A percentile compares a stretch with the other conserved stretches of the same genome.
Evolutionary conservation across 306 rosid species (phyloP).

Genomic region (Fragaria ananassa): DNA sequence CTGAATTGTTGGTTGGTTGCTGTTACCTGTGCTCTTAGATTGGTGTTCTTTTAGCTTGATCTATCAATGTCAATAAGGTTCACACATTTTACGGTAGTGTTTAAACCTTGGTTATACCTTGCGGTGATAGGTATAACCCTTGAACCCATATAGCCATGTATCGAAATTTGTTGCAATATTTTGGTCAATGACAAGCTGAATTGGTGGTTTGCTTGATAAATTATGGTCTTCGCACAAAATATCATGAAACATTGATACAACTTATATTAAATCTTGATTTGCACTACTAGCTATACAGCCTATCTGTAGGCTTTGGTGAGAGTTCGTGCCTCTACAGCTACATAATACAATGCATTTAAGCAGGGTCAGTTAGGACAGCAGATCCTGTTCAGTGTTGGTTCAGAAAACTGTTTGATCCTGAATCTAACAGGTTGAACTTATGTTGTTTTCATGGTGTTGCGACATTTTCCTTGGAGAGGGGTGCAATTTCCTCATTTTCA

Average conservation of each 20-base stretch:
- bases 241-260: background rate
- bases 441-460: slow-evolving; percentile 49
- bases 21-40: background rate
- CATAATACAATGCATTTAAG: background rate
- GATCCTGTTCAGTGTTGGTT: background rate
- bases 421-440: background rate
- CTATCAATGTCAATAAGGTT: background rate
- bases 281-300: background rate
- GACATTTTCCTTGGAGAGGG: slow-evolving; percentile 65
- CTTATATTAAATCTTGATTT: background rate
- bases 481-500: slow-evolving; percentile 79
- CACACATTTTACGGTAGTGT: no score
- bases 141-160: no score
- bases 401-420: background rate
- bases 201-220: background rate
- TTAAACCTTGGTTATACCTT: no score
- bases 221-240: background rate
- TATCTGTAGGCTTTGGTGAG: background rate
- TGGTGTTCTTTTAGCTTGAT: background rate
- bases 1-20: no score
- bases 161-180: no score
- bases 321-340: background rate
- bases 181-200: background rate
- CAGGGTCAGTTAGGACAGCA: background rate
- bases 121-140: no score